Base-by-base conservation (phyloP, 768 basidiomycete species). In the Pleurotus citrinopileatus region DNA sequence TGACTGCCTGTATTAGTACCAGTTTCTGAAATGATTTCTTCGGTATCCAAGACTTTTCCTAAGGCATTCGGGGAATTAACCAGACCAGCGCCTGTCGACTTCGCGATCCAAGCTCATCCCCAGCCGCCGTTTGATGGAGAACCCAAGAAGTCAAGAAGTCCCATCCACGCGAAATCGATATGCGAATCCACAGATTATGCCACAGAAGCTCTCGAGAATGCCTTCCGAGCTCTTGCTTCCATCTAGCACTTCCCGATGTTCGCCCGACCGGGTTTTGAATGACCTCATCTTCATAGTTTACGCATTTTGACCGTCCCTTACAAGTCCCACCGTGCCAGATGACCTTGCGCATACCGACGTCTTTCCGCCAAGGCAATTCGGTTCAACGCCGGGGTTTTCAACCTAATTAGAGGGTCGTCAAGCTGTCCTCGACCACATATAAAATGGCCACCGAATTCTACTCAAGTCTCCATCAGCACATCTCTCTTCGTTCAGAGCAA, bases 401-500 rank as follows among this genome's bases (percentile, higher is more conserved):
- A 13, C 19, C 17, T 17, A n/a, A 23, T n/a, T 34, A 34, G 32
- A 34, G 32, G 32, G 32, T 34, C n/a, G 28, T 15, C 17, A 27
- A 47, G 22, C 19, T 10, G 10, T 27, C 43, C 32, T 34, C 34
- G 22, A 51, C 15, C 15, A 20, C 34, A n/a, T 51, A 51, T 51
- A 51, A 51, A 51, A 51, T 28, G 34, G 22, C 48, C 20, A 19
- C 19, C 4, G 32, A 7, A 13, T 12, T 19, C 23, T 8, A 9
- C 34, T 20, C 10, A 19, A 51, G 32, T 51, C 48, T 20, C 34
- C 48, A 51, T 34, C 48, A 51, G 34, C n/a, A 9, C 45, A n/a
- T 47, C 28, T 13, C 45, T 47, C 38, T 40, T n/a, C 29, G 54
- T 40, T 45, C 61, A 38, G 42, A 57, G 58, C 53, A 65, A 63